Percentiles rank a stretch among this genome's conserved stretches.
Conservation (phyloP, 2,329 filamentous ascomycete genomes). For the Talaromyces atroroseus region DNA sequence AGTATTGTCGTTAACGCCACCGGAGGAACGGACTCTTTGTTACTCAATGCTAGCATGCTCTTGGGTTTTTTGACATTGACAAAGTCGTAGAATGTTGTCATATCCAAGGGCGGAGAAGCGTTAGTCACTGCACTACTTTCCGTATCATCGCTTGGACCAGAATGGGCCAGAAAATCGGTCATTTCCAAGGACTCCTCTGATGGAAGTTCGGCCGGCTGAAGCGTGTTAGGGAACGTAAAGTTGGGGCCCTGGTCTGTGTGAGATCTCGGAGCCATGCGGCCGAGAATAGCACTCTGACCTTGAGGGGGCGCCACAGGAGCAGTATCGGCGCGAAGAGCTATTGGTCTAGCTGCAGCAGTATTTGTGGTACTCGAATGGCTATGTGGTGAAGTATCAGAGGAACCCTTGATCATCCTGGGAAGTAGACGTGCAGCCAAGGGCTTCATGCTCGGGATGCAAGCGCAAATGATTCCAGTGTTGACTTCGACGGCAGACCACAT, state of each 20-base stretch:
- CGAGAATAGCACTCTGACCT: background rate
- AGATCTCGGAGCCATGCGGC: slow-evolving; percentile 1
- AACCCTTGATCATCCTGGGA: slow-evolving; percentile 52
- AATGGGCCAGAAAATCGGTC: slow-evolving; percentile 51
- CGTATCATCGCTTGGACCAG: slow-evolving; percentile 34
- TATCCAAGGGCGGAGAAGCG: slow-evolving; percentile 28
- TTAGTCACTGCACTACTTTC: slow-evolving; percentile 33
- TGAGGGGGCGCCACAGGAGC: background rate
- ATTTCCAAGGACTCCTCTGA: slow-evolving; percentile 28
- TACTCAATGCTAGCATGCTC: slow-evolving; percentile 55
- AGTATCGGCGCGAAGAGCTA: background rate
- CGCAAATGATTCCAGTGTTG: slow-evolving; percentile 83
- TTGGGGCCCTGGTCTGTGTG: slow-evolving; percentile 16
- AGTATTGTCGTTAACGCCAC: slow-evolving; percentile 66
- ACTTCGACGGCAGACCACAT: slow-evolving; percentile 96
- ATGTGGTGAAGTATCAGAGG: slow-evolving; percentile 22
- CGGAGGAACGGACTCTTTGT: slow-evolving; percentile 53
- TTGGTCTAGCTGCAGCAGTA: background rate
- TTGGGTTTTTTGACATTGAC: slow-evolving; percentile 54
- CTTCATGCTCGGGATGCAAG: slow-evolving; percentile 87
- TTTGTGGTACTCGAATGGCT: slow-evolving; percentile 12
- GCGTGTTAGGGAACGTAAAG: no score
- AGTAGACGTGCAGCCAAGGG: slow-evolving; percentile 66
- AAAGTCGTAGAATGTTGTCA: slow-evolving; percentile 57
- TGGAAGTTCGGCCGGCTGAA: slow-evolving; percentile 7